These are phyloP conservation scores for Polyporus arcularius DNA, from an alignment of 768 basidiomycete species.

Conservation along the genomic window DNA sequence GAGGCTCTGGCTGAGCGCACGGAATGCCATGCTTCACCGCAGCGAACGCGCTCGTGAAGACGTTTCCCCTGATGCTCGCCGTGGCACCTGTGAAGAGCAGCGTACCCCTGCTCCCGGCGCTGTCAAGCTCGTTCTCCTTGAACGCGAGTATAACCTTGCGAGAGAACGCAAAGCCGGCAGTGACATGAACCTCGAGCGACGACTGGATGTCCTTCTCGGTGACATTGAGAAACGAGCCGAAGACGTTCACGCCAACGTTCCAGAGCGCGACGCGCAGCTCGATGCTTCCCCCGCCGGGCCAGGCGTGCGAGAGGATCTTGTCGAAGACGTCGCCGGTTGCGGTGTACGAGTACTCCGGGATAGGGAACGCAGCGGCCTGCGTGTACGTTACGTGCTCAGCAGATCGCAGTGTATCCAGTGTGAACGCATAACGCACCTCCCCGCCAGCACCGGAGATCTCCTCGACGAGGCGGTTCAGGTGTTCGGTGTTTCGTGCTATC, in stretches of 20 bases:
- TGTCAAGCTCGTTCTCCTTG: constrained; percentile 31
- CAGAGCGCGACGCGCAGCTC: constrained; percentile 41
- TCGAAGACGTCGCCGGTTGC: constrained; percentile 33
- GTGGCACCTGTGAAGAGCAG: constrained; percentile 48
- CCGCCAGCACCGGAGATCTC: constrained; percentile 35
- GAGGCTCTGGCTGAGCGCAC: constrained; percentile 41
- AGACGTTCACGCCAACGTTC: constrained; percentile 36
- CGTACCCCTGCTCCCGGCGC: constrained; percentile 37
- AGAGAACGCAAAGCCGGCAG: constrained; percentile 41
- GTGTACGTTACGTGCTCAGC: background rate
- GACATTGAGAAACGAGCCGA: constrained; percentile 39
- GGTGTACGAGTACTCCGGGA: constrained; percentile 33
- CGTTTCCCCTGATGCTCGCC: constrained; percentile 39
- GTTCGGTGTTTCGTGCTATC: constrained; percentile 34
- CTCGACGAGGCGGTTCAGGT: constrained; percentile 32
- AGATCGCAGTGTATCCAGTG: background rate
- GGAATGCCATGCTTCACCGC: constrained; percentile 40
- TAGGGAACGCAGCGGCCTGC: constrained; percentile 40
- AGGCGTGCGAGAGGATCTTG: constrained; percentile 31
- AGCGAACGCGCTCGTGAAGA: constrained; percentile 38
- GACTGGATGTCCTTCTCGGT: constrained; percentile 36
- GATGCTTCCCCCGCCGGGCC: constrained; percentile 21
- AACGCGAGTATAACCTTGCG: constrained; percentile 35
- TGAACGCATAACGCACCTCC: constrained; percentile 23
- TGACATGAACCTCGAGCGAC: constrained; percentile 34